Conservation (phyloP, 108 stramenopile genomes). For the Nitzschia sp. region DNA sequence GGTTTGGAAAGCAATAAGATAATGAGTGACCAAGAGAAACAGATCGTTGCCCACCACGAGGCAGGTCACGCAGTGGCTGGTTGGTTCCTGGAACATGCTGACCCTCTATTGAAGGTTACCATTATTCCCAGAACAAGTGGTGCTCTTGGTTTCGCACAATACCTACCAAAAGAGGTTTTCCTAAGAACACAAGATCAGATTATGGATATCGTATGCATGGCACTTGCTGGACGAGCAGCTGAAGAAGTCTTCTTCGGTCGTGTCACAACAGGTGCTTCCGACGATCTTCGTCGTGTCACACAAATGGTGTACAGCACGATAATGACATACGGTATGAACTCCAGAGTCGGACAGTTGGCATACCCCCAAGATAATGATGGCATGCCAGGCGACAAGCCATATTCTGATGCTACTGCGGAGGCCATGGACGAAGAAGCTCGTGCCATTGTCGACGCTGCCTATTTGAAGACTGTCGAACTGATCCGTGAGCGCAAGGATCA, state of each 20-base stretch:
- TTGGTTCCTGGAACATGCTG: slow-evolving; percentile 96
- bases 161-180: slow-evolving; percentile 93
- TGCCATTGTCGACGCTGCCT: slow-evolving; percentile 88
- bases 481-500: slow-evolving; percentile 76
- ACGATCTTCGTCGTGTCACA: slow-evolving; percentile 93
- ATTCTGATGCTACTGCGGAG: slow-evolving; percentile 91
- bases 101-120: slow-evolving; percentile 95
- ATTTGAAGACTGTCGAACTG: slow-evolving; percentile 75
- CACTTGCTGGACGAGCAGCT: slow-evolving; percentile 92
- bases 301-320: slow-evolving; percentile 92
- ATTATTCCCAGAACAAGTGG: slow-evolving; percentile 92
- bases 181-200: slow-evolving; percentile 85
- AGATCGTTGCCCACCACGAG: slow-evolving; percentile 96
- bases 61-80: slow-evolving; percentile 95
- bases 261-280: slow-evolving; percentile 94
- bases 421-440: slow-evolving; percentile 96
- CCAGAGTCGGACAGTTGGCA: slow-evolving; percentile 89
- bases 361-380: slow-evolving; percentile 82
- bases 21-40: slow-evolving; percentile 85
- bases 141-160: slow-evolving; percentile 95
- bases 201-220: slow-evolving; percentile 96
- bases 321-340: slow-evolving; percentile 93
- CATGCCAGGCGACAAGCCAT: slow-evolving; percentile 82
- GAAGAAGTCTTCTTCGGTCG: slow-evolving; percentile 92
- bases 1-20: slow-evolving; percentile 94